Percentiles rank a stretch among this genome's conserved stretches.
Evolutionary conservation across 2,329 filamentous ascomycete genomes (phyloP).

Genomic region (Ophiostoma fasciatum): DNA sequence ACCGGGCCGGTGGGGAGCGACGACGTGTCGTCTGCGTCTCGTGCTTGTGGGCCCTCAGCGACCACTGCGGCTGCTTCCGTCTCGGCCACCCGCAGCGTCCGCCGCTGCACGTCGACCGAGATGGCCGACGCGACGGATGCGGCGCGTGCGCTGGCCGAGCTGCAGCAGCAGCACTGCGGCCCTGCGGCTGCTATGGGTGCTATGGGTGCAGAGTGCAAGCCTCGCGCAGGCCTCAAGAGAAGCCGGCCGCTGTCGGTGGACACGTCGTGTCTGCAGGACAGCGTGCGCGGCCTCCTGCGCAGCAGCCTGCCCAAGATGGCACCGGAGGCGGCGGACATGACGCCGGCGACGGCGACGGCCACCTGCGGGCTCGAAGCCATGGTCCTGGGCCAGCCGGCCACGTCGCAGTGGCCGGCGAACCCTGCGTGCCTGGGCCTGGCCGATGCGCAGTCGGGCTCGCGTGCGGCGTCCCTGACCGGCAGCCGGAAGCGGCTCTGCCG

Average conservation of each 20-base stretch:
- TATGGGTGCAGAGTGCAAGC: slow-evolving; percentile 22
- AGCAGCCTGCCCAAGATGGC: slow-evolving; percentile 17
- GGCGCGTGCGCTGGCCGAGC: slow-evolving; percentile 42
- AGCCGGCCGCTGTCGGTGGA: slow-evolving; percentile 45
- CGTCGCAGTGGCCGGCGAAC: slow-evolving; percentile 22
- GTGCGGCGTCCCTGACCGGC: slow-evolving; percentile 26
- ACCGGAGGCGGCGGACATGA: slow-evolving; percentile 3
- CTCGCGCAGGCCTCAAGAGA: slow-evolving; percentile 37
- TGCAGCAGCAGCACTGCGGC: slow-evolving; percentile 36
- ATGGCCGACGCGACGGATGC: slow-evolving; percentile 44
- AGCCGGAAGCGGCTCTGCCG: slow-evolving; percentile 53
- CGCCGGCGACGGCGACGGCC: slow-evolving; percentile 3
- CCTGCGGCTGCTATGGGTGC: slow-evolving; percentile 15
- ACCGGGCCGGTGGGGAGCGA: slow-evolving; percentile 37
- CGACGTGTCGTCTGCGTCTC: slow-evolving; percentile 29
- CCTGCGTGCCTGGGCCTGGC: slow-evolving; percentile 2
- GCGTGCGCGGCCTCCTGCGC: slow-evolving; percentile 48
- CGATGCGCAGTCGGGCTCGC: slow-evolving; percentile 2
- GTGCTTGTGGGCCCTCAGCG: no score
- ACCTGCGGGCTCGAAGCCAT: slow-evolving; percentile 22
- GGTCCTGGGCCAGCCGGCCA: slow-evolving; percentile 18
- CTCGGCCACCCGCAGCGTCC: no score
- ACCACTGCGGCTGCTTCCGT: no score
- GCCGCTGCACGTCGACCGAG: slow-evolving; percentile 30
- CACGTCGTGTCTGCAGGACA: slow-evolving; percentile 42